A percentile compares a stretch with the other conserved stretches of the same genome.
These are phyloP conservation scores for Lepidium didymum DNA, from an alignment of 345 rosid species.

Conservation along the genomic window DNA sequence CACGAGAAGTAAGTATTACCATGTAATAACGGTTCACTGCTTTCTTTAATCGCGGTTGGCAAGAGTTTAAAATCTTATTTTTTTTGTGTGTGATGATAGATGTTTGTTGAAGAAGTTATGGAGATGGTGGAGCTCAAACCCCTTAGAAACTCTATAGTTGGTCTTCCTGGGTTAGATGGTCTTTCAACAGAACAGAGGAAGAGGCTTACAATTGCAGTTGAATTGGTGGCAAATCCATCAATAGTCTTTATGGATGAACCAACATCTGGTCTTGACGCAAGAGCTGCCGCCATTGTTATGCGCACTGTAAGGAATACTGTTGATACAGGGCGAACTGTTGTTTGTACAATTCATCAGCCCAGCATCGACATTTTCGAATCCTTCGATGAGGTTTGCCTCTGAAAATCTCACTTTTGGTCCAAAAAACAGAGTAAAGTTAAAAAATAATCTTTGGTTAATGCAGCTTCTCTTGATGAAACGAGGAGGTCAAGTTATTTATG, in stretches of 20 bases:
- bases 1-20: constrained; percentile 40
- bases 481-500: constrained; percentile 87
- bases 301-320: constrained; percentile 87
- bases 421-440: not conserved
- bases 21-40: not conserved
- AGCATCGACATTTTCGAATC: constrained; percentile 89
- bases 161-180: constrained; percentile 78
- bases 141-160: constrained; percentile 60
- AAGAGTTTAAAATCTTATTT: not conserved
- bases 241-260: constrained; percentile 96
- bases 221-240: constrained; percentile 85
- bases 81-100: constrained; percentile 25
- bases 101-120: constrained; percentile 89
- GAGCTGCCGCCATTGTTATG: constrained; percentile 96
- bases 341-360: constrained; percentile 93
- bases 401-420: not conserved
- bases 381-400: constrained; percentile 63
- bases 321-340: constrained; percentile 88
- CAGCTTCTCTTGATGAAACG: constrained; percentile 82
- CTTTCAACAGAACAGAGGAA: constrained; percentile 89
- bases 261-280: constrained; percentile 87
- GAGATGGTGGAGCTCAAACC: constrained; percentile 78
- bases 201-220: constrained; percentile 87
- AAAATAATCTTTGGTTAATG: not conserved
- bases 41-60: not conserved